A percentile compares a stretch with the other conserved stretches of the same genome.
These are phyloP conservation scores for Retiboletus flavoniger DNA, from an alignment of 1,284 basidiomycete genomes.

Conservation along the genomic window DNA sequence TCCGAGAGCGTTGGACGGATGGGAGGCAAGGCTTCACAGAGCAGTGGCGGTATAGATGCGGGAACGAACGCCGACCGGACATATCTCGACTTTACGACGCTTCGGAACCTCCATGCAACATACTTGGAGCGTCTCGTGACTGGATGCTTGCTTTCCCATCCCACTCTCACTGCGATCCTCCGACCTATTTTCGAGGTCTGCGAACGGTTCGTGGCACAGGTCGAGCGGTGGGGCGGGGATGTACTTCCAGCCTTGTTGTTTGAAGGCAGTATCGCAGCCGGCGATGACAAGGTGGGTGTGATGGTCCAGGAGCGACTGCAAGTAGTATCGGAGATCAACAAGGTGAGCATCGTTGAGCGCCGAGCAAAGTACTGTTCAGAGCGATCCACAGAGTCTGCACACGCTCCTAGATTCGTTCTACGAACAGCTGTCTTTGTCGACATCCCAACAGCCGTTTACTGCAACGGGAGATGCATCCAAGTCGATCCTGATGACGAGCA, in stretches of 20 bases:
- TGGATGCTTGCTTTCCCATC: conserved; percentile 75
- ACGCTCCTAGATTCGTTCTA: conserved; percentile 70
- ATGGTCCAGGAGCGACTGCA: conserved; percentile 69
- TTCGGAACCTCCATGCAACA: conserved; percentile 75
- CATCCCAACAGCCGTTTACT: conserved; percentile 64
- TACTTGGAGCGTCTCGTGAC: conserved; percentile 81
- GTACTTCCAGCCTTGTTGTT: conserved; percentile 79
- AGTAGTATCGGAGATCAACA: conserved; percentile 70
- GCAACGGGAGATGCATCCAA: conserved; percentile 62
- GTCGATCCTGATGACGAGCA: conserved; percentile 61
- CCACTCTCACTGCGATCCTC: conserved; percentile 60
- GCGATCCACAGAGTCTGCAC: conserved; percentile 52
- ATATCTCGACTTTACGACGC: conserved; percentile 78
- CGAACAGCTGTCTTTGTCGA: conserved; percentile 72
- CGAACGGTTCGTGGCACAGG: conserved; percentile 77
- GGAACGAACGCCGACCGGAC: conserved; percentile 19
- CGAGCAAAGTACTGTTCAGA: conserved; percentile 1
- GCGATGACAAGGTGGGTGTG: conserved; percentile 56
- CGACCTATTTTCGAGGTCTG: conserved; percentile 78
- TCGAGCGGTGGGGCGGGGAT: conserved; percentile 92
- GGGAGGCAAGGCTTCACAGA: conserved; percentile 10
- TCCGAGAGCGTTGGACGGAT: conserved; percentile 23
- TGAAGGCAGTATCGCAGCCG: conserved; percentile 65
- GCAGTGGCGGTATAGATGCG: conserved; percentile 13
- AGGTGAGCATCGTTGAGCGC: conserved; percentile 44